Base-by-base conservation (phyloP, 768 basidiomycete genomes). In the Pisolithus albus region DNA sequence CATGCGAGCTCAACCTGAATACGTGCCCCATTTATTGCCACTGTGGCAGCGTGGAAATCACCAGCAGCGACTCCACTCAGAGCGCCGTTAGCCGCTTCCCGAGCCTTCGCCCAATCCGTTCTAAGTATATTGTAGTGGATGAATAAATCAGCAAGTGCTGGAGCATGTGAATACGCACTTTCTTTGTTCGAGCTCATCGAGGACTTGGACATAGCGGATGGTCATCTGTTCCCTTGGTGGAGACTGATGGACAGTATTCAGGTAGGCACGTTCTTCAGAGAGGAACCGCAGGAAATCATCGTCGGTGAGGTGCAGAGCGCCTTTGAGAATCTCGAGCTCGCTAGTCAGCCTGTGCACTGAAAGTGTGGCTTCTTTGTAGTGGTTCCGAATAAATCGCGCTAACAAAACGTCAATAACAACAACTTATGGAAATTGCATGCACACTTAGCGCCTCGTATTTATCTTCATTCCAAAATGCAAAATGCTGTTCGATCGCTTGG, bases 401-500 rank as follows among this genome's bases (percentile, higher is more conserved):
- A 21, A 52, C 13, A 18, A 52, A 52, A 26, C 26, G 32, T 32
- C 32, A 32, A 32, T 32, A 23, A 46, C 24, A 36, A 30, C 46
- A n/a, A 11, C 9, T 32, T 9, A 32, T 32, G 32, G 10, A 32
- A 10, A 11, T 11, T 32, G 13, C 21, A 36, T 19, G 46, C 28
- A 28, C 1, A 32, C 32, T 32, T 11, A 32, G 10, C 10, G 4
- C 10, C 9, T 9, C 8, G 10, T 32, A 32, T 11, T 32, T 32
- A 11, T 55, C 51, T 23, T 10, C 10, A 37, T 52, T 19, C 47
- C 42, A 51, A 26, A 52, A 59, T 1, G 7, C 7, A 32, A 57
- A 54, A 21, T 57, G 47, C 42, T 57, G 23, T 18, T 57, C 43
- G 19, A 57, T 52, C 1, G 37, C 51, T 50, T 57, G 56, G 8